Conservation (phyloP, 192 early-diverging fungal genomes). For the Mortierella claussenii region DNA sequence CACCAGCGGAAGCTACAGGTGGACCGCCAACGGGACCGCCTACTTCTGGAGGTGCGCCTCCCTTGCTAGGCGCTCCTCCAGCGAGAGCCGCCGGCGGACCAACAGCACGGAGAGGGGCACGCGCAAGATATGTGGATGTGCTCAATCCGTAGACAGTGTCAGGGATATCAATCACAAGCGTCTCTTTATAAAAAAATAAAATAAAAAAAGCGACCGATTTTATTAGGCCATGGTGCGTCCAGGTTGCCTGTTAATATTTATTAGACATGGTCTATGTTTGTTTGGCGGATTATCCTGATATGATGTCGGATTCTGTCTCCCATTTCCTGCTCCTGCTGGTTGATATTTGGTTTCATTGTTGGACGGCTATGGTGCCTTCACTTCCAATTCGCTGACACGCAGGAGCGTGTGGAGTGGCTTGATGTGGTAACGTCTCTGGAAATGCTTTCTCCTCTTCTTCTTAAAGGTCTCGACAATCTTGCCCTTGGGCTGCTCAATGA, state of each 20-base stretch:
- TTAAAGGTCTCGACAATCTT: slow-evolving; percentile 78
- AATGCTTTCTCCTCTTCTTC: slow-evolving; percentile 84
- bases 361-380: slow-evolving; percentile 62
- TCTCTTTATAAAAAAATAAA: neutral
- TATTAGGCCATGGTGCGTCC: too few relatives aligned
- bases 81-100: neutral
- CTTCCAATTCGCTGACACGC: slow-evolving; percentile 75
- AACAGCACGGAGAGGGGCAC: slow-evolving; percentile 45
- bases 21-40: slow-evolving; percentile 17
- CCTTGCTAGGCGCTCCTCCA: slow-evolving; percentile 21
- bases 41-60: slow-evolving; percentile 21
- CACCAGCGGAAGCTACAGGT: neutral
- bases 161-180: neutral
- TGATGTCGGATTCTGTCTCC: neutral
- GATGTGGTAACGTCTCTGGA: slow-evolving; percentile 73
- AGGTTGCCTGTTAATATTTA: too few relatives aligned
- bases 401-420: slow-evolving; percentile 80
- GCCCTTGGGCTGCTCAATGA: slow-evolving; percentile 89
- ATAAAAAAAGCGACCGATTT: neutral
- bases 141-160: slow-evolving; percentile 46
- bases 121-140: slow-evolving; percentile 62
- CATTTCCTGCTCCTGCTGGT: neutral
- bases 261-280: too few relatives aligned
- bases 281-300: too few relatives aligned
- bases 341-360: too few relatives aligned